A percentile compares a stretch with the other conserved stretches of the same genome.
Evolutionary conservation across 163 green algal species (phyloP).

Genomic region (Chlorella variabilis): DNA sequence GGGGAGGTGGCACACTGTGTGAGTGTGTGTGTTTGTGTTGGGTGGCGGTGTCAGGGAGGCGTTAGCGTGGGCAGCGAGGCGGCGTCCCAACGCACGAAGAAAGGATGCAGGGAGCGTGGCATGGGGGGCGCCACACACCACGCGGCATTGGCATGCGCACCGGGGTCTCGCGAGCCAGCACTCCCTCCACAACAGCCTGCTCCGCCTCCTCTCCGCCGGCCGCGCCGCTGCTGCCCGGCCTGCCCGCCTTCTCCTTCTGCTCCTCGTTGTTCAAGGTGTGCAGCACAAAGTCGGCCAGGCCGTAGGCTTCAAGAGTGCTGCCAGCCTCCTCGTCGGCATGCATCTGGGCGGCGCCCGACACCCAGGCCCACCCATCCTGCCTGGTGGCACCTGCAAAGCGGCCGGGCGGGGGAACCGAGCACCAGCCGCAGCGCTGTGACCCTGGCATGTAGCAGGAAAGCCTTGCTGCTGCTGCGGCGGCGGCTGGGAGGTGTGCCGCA

Average conservation of each 20-base stretch:
- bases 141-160: neutral
- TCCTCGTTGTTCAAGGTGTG: conserved; percentile 37
- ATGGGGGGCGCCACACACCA: neutral
- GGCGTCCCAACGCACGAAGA: too few species aligned
- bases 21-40: too few species aligned
- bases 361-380: conserved; percentile 39
- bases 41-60: too few species aligned
- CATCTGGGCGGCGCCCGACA: neutral
- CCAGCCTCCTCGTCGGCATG: neutral
- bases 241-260: neutral
- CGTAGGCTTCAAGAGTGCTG: conserved; percentile 52
- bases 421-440: too few species aligned
- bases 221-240: neutral
- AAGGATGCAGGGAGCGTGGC: neutral
- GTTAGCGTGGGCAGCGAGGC: too few species aligned
- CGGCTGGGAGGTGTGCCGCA: too few species aligned
- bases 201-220: neutral
- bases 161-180: neutral
- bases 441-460: too few species aligned
- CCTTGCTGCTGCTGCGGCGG: too few species aligned
- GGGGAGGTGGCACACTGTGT: too few species aligned
- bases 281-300: conserved; percentile 61
- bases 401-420: too few species aligned
- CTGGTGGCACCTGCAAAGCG: neutral
- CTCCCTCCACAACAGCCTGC: neutral